Evolutionary conservation across 176 grass and related monocot species (phyloP).

Genomic region (Bromus sterilis): DNA sequence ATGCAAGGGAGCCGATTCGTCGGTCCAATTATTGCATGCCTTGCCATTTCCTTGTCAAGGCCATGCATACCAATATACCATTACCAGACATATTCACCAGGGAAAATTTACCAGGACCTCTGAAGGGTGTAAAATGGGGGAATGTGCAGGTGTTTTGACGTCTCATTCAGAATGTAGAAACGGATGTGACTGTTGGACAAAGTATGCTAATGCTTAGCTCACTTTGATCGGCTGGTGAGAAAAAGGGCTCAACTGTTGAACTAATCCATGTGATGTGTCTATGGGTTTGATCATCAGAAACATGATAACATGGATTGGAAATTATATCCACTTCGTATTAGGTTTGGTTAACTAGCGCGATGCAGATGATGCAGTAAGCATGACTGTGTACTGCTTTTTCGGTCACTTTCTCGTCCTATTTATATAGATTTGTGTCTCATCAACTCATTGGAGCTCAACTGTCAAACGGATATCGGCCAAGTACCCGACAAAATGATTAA

Average conservation of each 20-base stretch:
- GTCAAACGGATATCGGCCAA: background rate
- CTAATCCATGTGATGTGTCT: background rate
- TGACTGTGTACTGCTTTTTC: background rate
- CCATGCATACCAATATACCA: too few relatives aligned
- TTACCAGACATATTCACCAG: too few relatives aligned
- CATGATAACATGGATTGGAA: background rate
- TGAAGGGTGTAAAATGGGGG: background rate
- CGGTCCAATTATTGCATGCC: conserved; percentile 1
- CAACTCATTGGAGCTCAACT: background rate
- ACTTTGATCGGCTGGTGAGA: background rate
- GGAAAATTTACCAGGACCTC: too few relatives aligned
- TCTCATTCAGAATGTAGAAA: background rate
- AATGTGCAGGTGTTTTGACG: background rate
- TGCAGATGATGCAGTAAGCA: background rate
- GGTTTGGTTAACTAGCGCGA: background rate
- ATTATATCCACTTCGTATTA: background rate
- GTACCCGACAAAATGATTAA: too few relatives aligned
- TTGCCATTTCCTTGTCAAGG: background rate
- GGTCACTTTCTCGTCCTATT: background rate
- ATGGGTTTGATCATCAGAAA: background rate
- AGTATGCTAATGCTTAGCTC: background rate
- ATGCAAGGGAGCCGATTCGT: background rate
- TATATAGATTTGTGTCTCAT: background rate
- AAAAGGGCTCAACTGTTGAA: background rate
- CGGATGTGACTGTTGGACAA: background rate